Conservation (phyloP, 306 rosid species). For the Dryas drummondii region DNA sequence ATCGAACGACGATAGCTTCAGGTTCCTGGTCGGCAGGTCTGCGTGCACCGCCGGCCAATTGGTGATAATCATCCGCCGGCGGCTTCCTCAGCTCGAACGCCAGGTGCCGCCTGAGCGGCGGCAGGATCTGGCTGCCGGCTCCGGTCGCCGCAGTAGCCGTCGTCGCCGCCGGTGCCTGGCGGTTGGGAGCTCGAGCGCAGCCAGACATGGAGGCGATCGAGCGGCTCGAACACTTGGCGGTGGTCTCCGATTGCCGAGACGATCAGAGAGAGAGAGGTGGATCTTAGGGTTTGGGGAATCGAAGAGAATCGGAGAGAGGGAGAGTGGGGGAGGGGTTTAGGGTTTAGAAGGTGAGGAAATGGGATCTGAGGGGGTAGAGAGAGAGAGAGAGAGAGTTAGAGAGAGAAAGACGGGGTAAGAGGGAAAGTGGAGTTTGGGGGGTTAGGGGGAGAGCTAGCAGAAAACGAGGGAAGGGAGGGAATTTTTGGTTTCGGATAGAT, state of each 20-base stretch:
- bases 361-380: constrained; percentile 37
- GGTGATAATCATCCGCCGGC: constrained; percentile 71
- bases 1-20: constrained; percentile 75
- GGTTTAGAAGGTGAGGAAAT: constrained; percentile 22
- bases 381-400: constrained; percentile 25
- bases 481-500: constrained; percentile 87
- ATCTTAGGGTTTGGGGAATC: constrained; percentile 30
- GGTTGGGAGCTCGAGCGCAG: constrained; percentile 61
- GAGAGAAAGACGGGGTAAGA: constrained; percentile 23
- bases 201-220: constrained; percentile 54
- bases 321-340: constrained; percentile 18
- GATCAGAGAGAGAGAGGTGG: neutral
- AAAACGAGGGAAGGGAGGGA: constrained; percentile 99
- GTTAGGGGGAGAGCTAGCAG: constrained; percentile 48
- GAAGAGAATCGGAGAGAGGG: neutral
- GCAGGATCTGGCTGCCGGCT: constrained; percentile 46
- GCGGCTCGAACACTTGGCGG: neutral
- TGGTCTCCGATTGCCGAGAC: constrained; percentile 17
- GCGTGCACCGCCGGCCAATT: constrained; percentile 46
- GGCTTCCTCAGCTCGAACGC: constrained; percentile 74
- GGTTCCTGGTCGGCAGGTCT: constrained; percentile 50
- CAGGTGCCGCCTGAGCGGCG: constrained; percentile 70
- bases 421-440: constrained; percentile 24
- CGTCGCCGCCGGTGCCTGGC: constrained; percentile 36
- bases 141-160: neutral